Conservation (phyloP, 257 asterid species). For the Penstemon eatonii region DNA sequence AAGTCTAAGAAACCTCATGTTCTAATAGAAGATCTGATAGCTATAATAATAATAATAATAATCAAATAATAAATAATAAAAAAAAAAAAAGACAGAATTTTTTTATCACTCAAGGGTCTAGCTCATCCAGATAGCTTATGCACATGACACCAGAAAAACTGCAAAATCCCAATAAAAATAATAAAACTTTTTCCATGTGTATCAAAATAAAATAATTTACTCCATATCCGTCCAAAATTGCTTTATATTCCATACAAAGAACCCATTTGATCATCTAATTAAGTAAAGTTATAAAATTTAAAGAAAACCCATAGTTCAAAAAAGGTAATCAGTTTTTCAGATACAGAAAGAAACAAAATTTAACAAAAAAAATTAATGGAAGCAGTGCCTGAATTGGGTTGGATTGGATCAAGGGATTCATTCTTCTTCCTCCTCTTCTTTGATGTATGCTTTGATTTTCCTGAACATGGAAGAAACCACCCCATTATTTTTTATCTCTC, state of each 20-base stretch:
- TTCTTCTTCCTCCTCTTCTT: conserved; percentile 48
- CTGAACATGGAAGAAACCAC: conserved; percentile 79
- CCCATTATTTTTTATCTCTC: conserved; percentile 46
- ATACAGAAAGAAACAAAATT: neutral
- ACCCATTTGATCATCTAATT: conserved; percentile 20
- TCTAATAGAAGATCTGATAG: conserved; percentile 5
- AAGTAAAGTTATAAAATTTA: conserved; percentile 4
- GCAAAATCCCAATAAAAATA: conserved; percentile 7
- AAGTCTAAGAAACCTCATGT: neutral
- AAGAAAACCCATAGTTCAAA: conserved; percentile 22
- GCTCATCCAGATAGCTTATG: neutral
- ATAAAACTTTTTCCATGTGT: conserved; percentile 8
- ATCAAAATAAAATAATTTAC: conserved; percentile 9
- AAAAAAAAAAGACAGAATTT: no score
- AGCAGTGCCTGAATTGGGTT: conserved; percentile 42
- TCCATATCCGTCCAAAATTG: conserved; percentile 21
- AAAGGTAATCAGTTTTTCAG: neutral
- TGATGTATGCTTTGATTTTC: conserved; percentile 47
- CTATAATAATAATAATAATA: neutral
- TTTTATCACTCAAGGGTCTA: neutral
- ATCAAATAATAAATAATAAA: no score
- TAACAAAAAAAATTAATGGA: neutral
- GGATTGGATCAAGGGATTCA: conserved; percentile 36
- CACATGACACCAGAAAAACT: neutral
- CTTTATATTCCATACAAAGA: neutral